Base-by-base conservation (phyloP, 768 basidiomycete genomes). In the Rhodotorula taiwanensis region DNA sequence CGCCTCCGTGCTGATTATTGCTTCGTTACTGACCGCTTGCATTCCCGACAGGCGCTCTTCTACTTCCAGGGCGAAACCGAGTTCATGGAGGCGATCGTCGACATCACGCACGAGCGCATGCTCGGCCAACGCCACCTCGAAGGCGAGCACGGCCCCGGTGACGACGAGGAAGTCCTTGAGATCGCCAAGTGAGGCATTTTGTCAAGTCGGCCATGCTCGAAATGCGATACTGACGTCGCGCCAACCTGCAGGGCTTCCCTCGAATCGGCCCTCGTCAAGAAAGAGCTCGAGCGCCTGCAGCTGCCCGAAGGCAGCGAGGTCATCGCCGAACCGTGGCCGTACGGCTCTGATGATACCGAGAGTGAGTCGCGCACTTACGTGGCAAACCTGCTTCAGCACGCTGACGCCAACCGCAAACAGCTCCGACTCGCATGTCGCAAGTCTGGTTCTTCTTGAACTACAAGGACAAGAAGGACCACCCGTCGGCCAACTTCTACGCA, bases 301-400 rank as follows among this genome's bases (percentile, higher is more conserved):
- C 56, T 64, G 5, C 62, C 62, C 11, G 43, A 52, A 23, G 56
- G 52, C 2, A 28, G 36, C 56, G 51, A 52, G 34, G 62, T 64
- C 30, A 48, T 55, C 47, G 52, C 56, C 44, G 62, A 64, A 33
- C 62, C 62, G 2, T 64, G 62, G 62, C 56, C 57, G 33, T 64
- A 54, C 36, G 62, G 50, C 13, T 42, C 41, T 7, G 61, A 62
- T 42, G 61, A 56, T 21, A 31, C 43, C 11, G 43, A 44, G 11
- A 44, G 43, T 44, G n/a, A 11, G 43, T 41, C 11, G 18, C 18
- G 11, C 18, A 18, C 39, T 41, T 41, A 8, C 15, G 16, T 44
- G 15, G 15, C 43, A 16, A 15, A 14, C 11, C 15, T 11, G 8
- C 20, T 10, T 23, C 7, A 44, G 15, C 23, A 14, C 27, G 41